Evolutionary conservation across 768 basidiomycete genomes (phyloP).

Genomic region (Bullera alba): DNA sequence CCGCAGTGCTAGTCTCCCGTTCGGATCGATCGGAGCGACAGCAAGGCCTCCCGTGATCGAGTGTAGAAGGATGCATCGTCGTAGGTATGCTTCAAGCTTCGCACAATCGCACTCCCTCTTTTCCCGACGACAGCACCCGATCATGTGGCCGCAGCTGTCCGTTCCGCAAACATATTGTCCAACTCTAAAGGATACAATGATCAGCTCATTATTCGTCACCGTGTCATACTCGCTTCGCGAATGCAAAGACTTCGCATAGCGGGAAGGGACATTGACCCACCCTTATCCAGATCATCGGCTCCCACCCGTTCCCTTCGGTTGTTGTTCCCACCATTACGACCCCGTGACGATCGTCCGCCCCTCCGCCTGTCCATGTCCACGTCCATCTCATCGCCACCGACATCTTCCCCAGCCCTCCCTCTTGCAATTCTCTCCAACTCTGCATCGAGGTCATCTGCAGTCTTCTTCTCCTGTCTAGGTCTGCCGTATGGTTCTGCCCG

Average conservation of each 20-base stretch:
- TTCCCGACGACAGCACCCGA: too few species aligned
- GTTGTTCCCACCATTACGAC: too few species aligned
- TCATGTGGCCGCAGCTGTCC: slow-evolving; percentile 4
- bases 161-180: slow-evolving; percentile 34
- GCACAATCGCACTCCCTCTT: too few species aligned
- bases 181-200: slow-evolving; percentile 18
- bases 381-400: slow-evolving; percentile 49
- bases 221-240: too few species aligned
- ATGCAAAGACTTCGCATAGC: background rate
- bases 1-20: too few species aligned
- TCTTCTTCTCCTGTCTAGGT: slow-evolving; percentile 73
- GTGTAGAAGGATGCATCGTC: too few species aligned
- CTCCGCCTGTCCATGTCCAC: background rate
- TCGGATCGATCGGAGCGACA: too few species aligned
- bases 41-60: too few species aligned
- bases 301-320: slow-evolving; percentile 9
- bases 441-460: slow-evolving; percentile 79
- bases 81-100: too few species aligned
- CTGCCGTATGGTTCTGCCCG: slow-evolving; percentile 79
- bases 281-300: slow-evolving; percentile 35
- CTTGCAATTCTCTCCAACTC: slow-evolving; percentile 85
- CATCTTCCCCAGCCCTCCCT: slow-evolving; percentile 65
- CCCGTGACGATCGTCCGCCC: slow-evolving; percentile 6
- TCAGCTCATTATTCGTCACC: too few species aligned
- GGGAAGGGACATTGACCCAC: slow-evolving; percentile 11